A percentile compares a stretch with the other conserved stretches of the same genome.
Evolutionary conservation across 371 early-diverging fungal species (phyloP).

Genomic region (Syncephalastrum sp.): DNA sequence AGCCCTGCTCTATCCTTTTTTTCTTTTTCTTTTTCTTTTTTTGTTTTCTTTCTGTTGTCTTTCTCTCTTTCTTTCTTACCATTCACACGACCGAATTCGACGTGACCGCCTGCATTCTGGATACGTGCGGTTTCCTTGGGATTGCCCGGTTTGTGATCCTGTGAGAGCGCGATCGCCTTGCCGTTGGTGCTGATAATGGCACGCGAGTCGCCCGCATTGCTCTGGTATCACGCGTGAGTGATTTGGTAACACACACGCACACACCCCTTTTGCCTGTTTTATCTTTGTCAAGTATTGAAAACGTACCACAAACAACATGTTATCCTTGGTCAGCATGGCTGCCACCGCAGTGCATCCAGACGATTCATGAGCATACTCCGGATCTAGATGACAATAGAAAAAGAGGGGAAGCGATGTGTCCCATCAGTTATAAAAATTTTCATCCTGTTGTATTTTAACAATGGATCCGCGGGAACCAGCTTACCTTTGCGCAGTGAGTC

Average conservation of each 20-base stretch:
- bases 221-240: constrained; percentile 32
- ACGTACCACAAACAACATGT: constrained; percentile 48
- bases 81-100: constrained; percentile 95
- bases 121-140: constrained; percentile 81
- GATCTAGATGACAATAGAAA: constrained; percentile 45
- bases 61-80: constrained; percentile 47
- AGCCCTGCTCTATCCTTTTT: background rate
- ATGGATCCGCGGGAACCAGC: background rate
- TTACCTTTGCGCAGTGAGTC: constrained; percentile 69
- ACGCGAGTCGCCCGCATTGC: constrained; percentile 96
- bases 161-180: constrained; percentile 72
- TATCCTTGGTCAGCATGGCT: constrained; percentile 70
- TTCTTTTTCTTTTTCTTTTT: background rate
- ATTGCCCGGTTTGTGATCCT: constrained; percentile 93
- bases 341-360: constrained; percentile 97
- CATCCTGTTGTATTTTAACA: background rate
- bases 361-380: constrained; percentile 65
- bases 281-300: background rate
- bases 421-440: background rate
- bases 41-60: background rate
- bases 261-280: background rate
- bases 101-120: constrained; percentile 87
- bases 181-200: constrained; percentile 81
- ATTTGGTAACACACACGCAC: background rate
- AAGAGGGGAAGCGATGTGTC: background rate